A percentile compares a stretch with the other conserved stretches of the same genome.
Evolutionary conservation across 2,329 filamentous ascomycete genomes (phyloP).

Genomic region (Biscogniauxia mediterranea): DNA sequence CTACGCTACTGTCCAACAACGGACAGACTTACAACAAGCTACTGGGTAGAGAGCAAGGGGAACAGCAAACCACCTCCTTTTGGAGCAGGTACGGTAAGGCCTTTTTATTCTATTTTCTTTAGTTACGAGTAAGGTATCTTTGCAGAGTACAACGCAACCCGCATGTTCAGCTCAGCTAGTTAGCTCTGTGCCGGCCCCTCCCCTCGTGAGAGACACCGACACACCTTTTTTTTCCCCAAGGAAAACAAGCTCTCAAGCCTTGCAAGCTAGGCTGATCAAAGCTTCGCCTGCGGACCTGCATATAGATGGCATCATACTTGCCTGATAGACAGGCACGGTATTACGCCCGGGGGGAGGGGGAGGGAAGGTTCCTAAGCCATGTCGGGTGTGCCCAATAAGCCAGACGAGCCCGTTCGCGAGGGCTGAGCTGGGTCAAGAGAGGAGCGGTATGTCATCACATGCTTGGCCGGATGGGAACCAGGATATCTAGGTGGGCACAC

Average conservation of each 20-base stretch:
- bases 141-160: neutral
- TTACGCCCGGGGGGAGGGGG: neutral
- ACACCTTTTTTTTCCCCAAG: neutral
- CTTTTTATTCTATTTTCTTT: neutral
- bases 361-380: neutral
- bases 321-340: neutral
- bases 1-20: neutral
- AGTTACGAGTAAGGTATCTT: neutral
- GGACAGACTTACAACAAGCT: neutral
- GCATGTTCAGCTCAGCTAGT: neutral
- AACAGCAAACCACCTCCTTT: neutral
- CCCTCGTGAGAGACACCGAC: neutral
- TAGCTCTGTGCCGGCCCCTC: neutral
- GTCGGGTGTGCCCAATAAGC: neutral
- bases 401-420: neutral
- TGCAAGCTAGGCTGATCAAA: neutral
- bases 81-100: neutral
- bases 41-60: constrained; percentile 10
- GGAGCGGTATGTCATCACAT: constrained; percentile 15
- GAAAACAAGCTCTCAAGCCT: neutral
- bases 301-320: neutral
- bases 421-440: neutral
- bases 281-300: neutral
- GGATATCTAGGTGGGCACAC: constrained; percentile 10
- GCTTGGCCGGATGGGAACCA: constrained; percentile 5